Evolutionary conservation across 202 grass and related monocot genomes (phyloP), one percentile per base, ranked within the genome.

Genomic region (Schoenoplectus tabernaemontani): DNA sequence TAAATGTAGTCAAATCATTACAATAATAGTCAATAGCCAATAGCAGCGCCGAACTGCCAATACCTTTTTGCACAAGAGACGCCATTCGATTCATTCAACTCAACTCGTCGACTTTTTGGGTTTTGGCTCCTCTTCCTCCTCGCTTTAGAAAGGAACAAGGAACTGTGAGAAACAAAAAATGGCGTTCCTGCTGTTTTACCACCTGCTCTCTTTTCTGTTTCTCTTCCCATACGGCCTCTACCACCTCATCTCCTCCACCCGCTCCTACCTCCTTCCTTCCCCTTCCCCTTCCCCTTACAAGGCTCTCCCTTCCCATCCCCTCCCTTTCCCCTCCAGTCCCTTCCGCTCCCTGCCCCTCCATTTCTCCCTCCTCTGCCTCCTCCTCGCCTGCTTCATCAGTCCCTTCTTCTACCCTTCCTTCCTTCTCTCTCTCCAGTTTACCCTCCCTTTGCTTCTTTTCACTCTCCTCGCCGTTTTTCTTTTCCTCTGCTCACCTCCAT

Each of bases 171-270:
- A 34, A 33, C 33, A 74, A 11, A 82, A 12, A 68, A 85, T 86
- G 79, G 28, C 64, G 69, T 22, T 92, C 64, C 78, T 91, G 4
- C 67, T 88, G 4, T 15, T 76, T 10, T 91, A 83, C 84, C 88
- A 91, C 80, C 23, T 85, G 58, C 51, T 90, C 43, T 76, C 82
- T 9, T 78, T 58, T 38, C 12, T 78, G 4, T 62, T 53, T 59
- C 72, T 85, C 12, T 85, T 65, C 76, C 67, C 83, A 26, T 85
- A 79, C 39, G 63, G 44, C 11, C 32, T 85, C 61, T 85, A 79
- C 76, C 83, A 85, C 83, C 75, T 85, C 34, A 80, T 80, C 76
- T 80, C 64, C 64, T 30, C 46, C 54, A 72, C 30, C 19, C 76
- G 83, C 10, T 69, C 48, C 11, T 70, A 59, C 53, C 61, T 79